Percentiles rank a stretch among this genome's conserved stretches.
These are phyloP conservation scores for Tardiomyces blankii DNA, from an alignment of 1,139 yeast species.

Conservation along the genomic window DNA sequence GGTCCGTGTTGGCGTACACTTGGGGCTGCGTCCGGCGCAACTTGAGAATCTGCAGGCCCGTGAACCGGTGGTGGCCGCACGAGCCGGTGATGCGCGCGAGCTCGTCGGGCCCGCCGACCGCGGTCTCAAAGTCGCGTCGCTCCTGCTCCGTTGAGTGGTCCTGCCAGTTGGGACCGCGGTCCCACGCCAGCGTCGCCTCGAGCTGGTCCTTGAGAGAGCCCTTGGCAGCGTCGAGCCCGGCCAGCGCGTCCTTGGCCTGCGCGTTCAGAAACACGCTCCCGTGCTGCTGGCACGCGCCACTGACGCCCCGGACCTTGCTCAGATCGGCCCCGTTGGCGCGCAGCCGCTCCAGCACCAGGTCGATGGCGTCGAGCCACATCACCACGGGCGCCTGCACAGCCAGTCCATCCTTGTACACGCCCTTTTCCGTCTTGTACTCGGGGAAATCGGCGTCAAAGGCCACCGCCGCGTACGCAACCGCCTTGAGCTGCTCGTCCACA, in stretches of 20 bases:
- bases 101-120: slow-evolving; percentile 50
- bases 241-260: slow-evolving; percentile 34
- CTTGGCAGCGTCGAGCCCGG: slow-evolving; percentile 7
- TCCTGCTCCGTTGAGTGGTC: slow-evolving; percentile 79
- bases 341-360: slow-evolving; percentile 49
- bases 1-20: slow-evolving; percentile 43
- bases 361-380: slow-evolving; percentile 85
- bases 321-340: slow-evolving; percentile 30
- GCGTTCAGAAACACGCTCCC: slow-evolving; percentile 77
- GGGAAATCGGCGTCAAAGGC: slow-evolving; percentile 61
- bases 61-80: slow-evolving; percentile 79
- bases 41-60: slow-evolving; percentile 82
- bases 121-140: slow-evolving; percentile 47
- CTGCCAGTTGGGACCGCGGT: slow-evolving; percentile 85
- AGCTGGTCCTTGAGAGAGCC: slow-evolving; percentile 12
- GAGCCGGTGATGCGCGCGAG: slow-evolving; percentile 72
- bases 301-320: slow-evolving; percentile 49
- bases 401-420: slow-evolving; percentile 46
- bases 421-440: slow-evolving; percentile 52
- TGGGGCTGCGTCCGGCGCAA: slow-evolving; percentile 45
- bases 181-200: slow-evolving; percentile 43
- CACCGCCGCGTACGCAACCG: slow-evolving; percentile 48
- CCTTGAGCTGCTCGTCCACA: slow-evolving; percentile 42
- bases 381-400: slow-evolving; percentile 70
- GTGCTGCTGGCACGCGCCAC: slow-evolving; percentile 90